Percentiles rank a stretch among this genome's conserved stretches.
Conservation (phyloP, 2,329 filamentous ascomycete genomes). For the Orbilia quercus region DNA sequence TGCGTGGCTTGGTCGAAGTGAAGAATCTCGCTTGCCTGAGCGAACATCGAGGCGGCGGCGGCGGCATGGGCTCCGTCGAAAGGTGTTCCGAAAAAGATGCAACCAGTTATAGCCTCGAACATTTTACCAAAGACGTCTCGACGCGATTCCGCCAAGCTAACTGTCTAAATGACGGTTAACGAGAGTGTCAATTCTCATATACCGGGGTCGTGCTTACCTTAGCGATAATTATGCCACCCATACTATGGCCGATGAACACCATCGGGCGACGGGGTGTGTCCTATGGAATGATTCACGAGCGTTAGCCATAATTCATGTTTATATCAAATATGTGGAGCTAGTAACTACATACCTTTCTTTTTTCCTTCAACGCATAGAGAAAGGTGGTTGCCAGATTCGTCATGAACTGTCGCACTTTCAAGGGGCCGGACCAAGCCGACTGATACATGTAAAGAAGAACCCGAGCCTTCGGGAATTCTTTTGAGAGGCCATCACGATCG, state of each 20-base stretch:
- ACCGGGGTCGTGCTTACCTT: constrained; percentile 60
- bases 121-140: constrained; percentile 63
- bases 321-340: too few species aligned
- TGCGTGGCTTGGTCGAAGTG: constrained; percentile 60
- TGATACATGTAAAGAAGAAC: constrained; percentile 65
- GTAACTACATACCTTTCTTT: constrained; percentile 61
- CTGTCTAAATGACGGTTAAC: constrained; percentile 12
- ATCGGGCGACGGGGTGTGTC: constrained; percentile 63
- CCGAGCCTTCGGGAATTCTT: constrained; percentile 64
- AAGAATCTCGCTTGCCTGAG: constrained; percentile 62
- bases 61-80: constrained; percentile 64
- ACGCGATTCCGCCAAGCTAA: constrained; percentile 61
- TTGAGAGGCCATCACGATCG: constrained; percentile 62
- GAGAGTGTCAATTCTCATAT: too few species aligned
- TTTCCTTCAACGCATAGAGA: constrained; percentile 62
- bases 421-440: constrained; percentile 64
- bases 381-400: constrained; percentile 63
- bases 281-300: too few species aligned
- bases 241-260: constrained; percentile 65
- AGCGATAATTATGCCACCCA: constrained; percentile 65
- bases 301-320: too few species aligned
- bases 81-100: constrained; percentile 65
- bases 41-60: constrained; percentile 63
- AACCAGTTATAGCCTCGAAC: constrained; percentile 64
- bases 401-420: constrained; percentile 65